phyloP scores from a whole-genome alignment of 2,329 filamentous ascomycete genomes.

The Alternaria hordeiaustralica region DNA sequence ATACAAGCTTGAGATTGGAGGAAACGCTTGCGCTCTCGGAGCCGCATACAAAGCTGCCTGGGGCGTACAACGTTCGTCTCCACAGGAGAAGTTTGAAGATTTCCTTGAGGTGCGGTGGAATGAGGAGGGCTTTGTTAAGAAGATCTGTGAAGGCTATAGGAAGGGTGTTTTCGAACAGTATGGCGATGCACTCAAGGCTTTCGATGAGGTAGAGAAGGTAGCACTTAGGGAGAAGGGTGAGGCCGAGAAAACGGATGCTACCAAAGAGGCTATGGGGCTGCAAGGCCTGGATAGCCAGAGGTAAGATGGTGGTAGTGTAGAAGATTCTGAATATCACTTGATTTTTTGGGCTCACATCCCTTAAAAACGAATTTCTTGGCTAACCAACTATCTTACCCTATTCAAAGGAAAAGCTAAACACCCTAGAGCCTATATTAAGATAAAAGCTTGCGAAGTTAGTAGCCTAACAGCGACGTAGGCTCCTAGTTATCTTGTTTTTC shows the following conservation, averaged over 20 bases:
- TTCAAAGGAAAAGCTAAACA: no score
- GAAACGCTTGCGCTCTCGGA: constrained; percentile 92
- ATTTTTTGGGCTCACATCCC: not conserved
- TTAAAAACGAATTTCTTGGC: not conserved
- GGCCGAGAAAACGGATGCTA: not conserved
- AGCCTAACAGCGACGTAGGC: no score
- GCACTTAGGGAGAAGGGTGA: constrained; percentile 13
- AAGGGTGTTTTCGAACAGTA: constrained; percentile 78
- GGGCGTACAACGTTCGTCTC: constrained; percentile 72
- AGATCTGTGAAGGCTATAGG: constrained; percentile 81
- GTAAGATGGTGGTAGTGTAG: not conserved
- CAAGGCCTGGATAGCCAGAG: constrained; percentile 6
- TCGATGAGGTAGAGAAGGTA: constrained; percentile 47
- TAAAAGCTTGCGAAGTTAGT: no score
- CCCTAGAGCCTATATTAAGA: no score
- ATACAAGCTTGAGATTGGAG: constrained; percentile 90
- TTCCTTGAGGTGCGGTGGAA: constrained; percentile 84
- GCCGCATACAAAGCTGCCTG: constrained; percentile 96
- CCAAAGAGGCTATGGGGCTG: constrained; percentile 6
- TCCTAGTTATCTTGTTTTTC: no score
- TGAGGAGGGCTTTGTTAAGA: constrained; percentile 82
- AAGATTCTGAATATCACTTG: not conserved
- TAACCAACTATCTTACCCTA: not conserved
- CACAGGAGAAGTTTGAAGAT: constrained; percentile 81
- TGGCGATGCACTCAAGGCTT: constrained; percentile 75